Base-by-base conservation (phyloP, 2,329 filamentous ascomycete species). In the Xylariaceae sp. region DNA sequence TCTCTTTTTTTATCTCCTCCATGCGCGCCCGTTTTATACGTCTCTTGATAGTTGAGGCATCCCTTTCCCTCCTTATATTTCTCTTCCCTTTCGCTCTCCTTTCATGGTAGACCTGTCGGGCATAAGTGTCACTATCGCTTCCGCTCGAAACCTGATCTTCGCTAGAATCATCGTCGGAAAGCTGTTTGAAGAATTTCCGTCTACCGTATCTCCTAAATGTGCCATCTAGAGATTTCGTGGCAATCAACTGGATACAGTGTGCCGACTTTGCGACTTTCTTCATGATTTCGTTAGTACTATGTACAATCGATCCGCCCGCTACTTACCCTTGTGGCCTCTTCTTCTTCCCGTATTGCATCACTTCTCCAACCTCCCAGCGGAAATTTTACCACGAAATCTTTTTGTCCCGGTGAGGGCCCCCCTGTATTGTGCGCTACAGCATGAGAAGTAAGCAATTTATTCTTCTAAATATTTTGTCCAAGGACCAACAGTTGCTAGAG, bases 201-300 rank as follows among this genome's bases (percentile, higher is more conserved):
- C 42, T 46, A 5, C 50, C 49, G n/a, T n/a, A n/a, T n/a, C n/a
- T n/a, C n/a, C n/a, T n/a, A n/a, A n/a, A n/a, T n/a, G n/a, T n/a
- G n/a, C n/a, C n/a, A n/a, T n/a, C n/a, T n/a, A n/a, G n/a, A n/a
- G 10, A 60, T 23, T 2, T 57, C 44, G 19, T 47, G 10, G 3
- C 51, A 10, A 66, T 50, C 1, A 57, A 6, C 47, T 65, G 64
- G 12, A 67, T 46, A 26, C 57, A 61, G 32, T 66, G 65, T 9
- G 65, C 65, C 10, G 65, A 64, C 19, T 41, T 46, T 40, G 47
- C 54, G 3, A 67, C 48, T 61, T 66, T 65, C 65, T 67, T 43
- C 12, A 9, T 40, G 10, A n/a, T 19, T 21, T 45, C 23, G 54
- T 61, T 41, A 57, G 44, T 32, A 50, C 23, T 5, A n/a, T 7